Evolutionary conservation across 2,329 filamentous ascomycete species (phyloP), one percentile per base, ranked within the genome.

Genomic region (Ophiostoma pallidulum): DNA sequence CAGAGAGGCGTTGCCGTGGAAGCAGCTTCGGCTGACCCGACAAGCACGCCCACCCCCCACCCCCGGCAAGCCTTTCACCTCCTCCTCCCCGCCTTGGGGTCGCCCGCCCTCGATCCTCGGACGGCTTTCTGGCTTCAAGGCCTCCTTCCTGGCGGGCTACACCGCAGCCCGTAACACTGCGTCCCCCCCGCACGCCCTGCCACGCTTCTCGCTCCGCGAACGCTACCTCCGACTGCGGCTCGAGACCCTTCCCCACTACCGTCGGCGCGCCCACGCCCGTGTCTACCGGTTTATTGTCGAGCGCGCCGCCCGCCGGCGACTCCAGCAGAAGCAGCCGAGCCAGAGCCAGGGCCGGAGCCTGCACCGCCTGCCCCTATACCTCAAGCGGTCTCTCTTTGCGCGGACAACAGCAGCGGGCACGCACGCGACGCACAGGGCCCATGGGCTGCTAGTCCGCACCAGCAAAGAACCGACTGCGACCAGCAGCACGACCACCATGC

Each of bases 251-350:
- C 86, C 87, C 12, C 69, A 73, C 43, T 74, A 86, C 57, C 85
- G 83, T 59, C 78, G 82, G 60, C 72, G 75, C 45, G 67, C 86
- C 8, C 88, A 94, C 65, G 82, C 82, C 32, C 78, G 80, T 48
- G 79, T 95, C 54, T 94, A 92, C 61, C 75, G 74, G 39, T 86
- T 82, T 53, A 72, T 94, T 48, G 68, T 90, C 53, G 71, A 73
- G 56, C 76, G 77, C 43, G 82, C 87, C 64, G 70, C 67, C 41
- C 74, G 68, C 56, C 71, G 74, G 66, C 55, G 68, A n/a, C n/a
- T n/a, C n/a, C n/a, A n/a, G 73, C 54, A 67, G 69, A 60, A 69
- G 64, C 53, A 65, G 68, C 41, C 61, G 74, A 51, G 57, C 68
- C 53, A 59, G 60, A n/a, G n/a, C n/a, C n/a, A n/a, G n/a, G n/a